Evolutionary conservation across 306 rosid genomes (phyloP).

Genomic region (Crataegus laevigata): DNA sequence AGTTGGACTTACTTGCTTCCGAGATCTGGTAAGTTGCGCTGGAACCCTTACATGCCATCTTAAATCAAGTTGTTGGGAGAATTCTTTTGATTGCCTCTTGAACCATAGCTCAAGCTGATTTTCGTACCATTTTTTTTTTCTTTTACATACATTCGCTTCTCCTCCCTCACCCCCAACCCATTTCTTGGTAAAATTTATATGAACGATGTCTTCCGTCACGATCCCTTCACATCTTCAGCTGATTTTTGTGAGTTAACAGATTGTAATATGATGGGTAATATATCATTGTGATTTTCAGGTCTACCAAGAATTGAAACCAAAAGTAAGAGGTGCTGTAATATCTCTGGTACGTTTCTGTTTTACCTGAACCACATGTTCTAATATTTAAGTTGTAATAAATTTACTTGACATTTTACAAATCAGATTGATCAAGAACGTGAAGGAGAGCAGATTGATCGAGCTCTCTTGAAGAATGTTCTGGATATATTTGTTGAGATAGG

Average conservation of each 20-base stretch:
- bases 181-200: background rate
- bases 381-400: background rate
- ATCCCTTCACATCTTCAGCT: background rate
- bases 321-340: conserved; percentile 55
- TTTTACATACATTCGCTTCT: background rate
- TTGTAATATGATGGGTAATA: background rate
- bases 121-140: background rate
- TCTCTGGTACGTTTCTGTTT: conserved; percentile 39
- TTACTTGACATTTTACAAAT: conserved; percentile 1
- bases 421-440: conserved; percentile 57
- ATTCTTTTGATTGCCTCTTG: background rate
- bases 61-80: background rate
- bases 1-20: conserved; percentile 52
- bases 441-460: conserved; percentile 56
- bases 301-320: conserved; percentile 49
- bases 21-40: conserved; percentile 48
- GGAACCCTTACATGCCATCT: background rate
- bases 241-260: background rate
- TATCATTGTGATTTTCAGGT: conserved; percentile 39
- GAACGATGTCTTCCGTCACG: background rate
- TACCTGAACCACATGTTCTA: background rate
- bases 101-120: background rate
- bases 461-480: conserved; percentile 45
- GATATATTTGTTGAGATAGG: conserved; percentile 61
- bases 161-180: background rate